Evolutionary conservation across 768 basidiomycete genomes (phyloP), one percentile per base, ranked within the genome.

Genomic region (Lentinula aciculospora): DNA sequence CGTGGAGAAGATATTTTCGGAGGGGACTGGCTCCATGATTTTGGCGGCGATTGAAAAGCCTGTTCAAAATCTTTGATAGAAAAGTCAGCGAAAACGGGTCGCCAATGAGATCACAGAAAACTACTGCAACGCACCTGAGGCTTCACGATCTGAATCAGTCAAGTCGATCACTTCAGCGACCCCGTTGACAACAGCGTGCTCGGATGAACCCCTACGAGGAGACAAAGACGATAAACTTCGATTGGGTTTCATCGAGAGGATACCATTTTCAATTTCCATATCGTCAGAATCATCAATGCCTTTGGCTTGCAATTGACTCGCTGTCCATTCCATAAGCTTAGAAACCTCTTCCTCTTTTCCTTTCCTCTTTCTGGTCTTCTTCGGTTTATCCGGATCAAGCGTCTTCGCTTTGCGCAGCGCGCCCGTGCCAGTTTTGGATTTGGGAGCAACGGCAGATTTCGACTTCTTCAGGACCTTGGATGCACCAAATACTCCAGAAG

Each of bases 261-360:
- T 60, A 4, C 80, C 81, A 9, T 66, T 67, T 65, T 84, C 81
- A 31, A 83, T 79, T 9, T 81, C 83, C 63, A 78, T 65, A 60
- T 87, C 82, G 53, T 81, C 79, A 1, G 75, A 74, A 63, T 85
- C 84, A 53, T 85, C 81, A 15, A 68, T 68, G 3, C 72, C 80
- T 62, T 75, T 73, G 29, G 67, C 69, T 13, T 74, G 76, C 39
- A 81, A 72, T 65, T 78, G 76, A 49, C 75, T 81, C 0, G 64
- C 63, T 8, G 74, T 71, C 12, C 61, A 62, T 31, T 68, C 65
- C 12, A 51, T n/a, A 12, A 28, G 32, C 40, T 64, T 60, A 4
- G 19, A 8, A n/a, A 21, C 3, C 42, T 44, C 21, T 23, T 53
- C 34, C 25, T 58, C 57, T 31, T 58, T 67, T 58, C 63, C 70